These are phyloP conservation scores for Quercus dentata DNA, from an alignment of 306 rosid species.

Conservation along the genomic window DNA sequence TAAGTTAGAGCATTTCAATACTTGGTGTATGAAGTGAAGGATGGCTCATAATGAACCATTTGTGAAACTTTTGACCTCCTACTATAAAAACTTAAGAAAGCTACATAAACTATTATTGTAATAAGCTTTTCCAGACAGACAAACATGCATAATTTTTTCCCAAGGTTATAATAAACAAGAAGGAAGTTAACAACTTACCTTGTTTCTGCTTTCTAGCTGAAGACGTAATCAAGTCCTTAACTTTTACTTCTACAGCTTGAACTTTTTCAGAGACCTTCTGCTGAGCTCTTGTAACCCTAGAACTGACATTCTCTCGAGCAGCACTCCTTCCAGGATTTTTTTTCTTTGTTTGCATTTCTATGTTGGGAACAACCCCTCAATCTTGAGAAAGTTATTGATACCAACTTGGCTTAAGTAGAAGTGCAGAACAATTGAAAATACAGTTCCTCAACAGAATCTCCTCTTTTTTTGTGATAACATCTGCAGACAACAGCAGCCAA, in stretches of 20 bases:
- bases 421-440: constrained; percentile 12
- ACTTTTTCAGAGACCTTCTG: constrained; percentile 51
- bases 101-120: background rate
- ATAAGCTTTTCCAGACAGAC: background rate
- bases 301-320: constrained; percentile 42
- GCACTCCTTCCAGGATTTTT: constrained; percentile 50
- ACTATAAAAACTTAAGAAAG: background rate
- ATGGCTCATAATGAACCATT: background rate
- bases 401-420: constrained; percentile 13
- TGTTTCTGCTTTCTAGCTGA: constrained; percentile 62
- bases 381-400: constrained; percentile 2
- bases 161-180: background rate
- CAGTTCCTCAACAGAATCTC: constrained; percentile 2
- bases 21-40: background rate
- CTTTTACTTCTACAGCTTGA: constrained; percentile 55
- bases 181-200: constrained; percentile 41
- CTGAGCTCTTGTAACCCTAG: constrained; percentile 67
- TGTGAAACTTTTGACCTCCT: background rate
- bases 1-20: background rate
- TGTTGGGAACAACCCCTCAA: constrained; percentile 12
- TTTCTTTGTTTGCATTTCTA: constrained; percentile 76
- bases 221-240: constrained; percentile 63
- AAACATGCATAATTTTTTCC: background rate
- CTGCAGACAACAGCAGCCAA: background rate
- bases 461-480: background rate